Evolutionary conservation across 106 monocot species (phyloP), one percentile per base, ranked within the genome.

Genomic region (Phalaenopsis aphrodite): DNA sequence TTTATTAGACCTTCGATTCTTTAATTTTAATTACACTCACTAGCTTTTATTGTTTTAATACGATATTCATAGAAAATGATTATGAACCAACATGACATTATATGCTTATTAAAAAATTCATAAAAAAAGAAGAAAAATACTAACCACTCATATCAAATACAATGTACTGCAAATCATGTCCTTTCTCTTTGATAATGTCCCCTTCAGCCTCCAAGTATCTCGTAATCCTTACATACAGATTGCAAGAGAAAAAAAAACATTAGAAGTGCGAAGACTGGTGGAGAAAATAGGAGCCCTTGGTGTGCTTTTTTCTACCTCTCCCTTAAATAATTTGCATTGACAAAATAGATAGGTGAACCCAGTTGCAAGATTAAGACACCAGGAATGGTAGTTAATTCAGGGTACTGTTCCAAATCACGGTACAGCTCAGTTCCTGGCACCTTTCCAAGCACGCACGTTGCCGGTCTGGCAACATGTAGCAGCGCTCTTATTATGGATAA

Each of bases 401-500:
- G 82, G 73, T 97, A 97, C 10, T 94, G 94, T 81, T 89, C 85
- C 2, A 84, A 7, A 49, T 96, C 96, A 0, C 88, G 81, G 68
- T 86, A 96, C 0, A 85, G 68, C 0, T 80, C 72, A 1, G 85
- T 80, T 45, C 86, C 87, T 7, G 37, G 43, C 46, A 90, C 18
- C 23, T 74, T 88, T 56, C 87, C 91, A 21, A 96, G 83, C 80
- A 91, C 92, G 78, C 88, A 89, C 47, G 91, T 87, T 8, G 14
- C 55, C 19, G 96, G 96, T 80, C 96, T 91, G 5, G 96, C 93
- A 16, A 96, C 78, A 46, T 88, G 80, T 41, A 94, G 37, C 42
- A 96, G 82, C 55, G 92, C 90, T 79, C 92, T 87, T 23, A 94
- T 14, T 66, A 97, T 83, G 6, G 92, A 94, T 6, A 94, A 45